Conservation (phyloP, 495 filamentous ascomycete genomes). For the Daldinia caldariorum region DNA sequence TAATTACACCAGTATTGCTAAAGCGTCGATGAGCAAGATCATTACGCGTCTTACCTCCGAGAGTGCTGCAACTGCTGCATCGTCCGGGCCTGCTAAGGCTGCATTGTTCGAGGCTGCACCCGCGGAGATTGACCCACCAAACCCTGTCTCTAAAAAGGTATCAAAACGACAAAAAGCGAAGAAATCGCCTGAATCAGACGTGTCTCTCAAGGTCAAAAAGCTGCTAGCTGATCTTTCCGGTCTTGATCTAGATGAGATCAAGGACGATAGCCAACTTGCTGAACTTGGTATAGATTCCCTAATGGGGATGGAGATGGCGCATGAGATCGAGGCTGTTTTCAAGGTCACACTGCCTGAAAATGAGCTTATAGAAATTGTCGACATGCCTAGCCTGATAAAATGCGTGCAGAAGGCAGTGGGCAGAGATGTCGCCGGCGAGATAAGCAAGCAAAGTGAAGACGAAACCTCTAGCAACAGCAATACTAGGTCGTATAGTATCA, state of each 20-base stretch:
- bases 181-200: slow-evolving; percentile 37
- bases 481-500: slow-evolving; percentile 21
- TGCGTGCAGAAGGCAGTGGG: slow-evolving; percentile 39
- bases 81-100: slow-evolving; percentile 31
- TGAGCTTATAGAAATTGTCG: slow-evolving; percentile 52
- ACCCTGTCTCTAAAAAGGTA: neutral
- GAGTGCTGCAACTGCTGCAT: slow-evolving; percentile 16
- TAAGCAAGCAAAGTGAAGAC: slow-evolving; percentile 29
- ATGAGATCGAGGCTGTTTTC: slow-evolving; percentile 59
- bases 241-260: slow-evolving; percentile 58
- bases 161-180: slow-evolving; percentile 28
- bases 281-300: slow-evolving; percentile 67
- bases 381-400: slow-evolving; percentile 43
- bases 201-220: slow-evolving; percentile 40
- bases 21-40: slow-evolving; percentile 54
- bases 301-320: slow-evolving; percentile 65
- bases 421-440: slow-evolving; percentile 19
- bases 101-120: slow-evolving; percentile 29
- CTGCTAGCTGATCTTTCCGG: slow-evolving; percentile 56
- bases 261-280: slow-evolving; percentile 54
- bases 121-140: slow-evolving; percentile 33
- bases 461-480: slow-evolving; percentile 34
- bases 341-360: slow-evolving; percentile 50
- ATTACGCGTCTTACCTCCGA: slow-evolving; percentile 38
- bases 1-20: slow-evolving; percentile 56